phyloP scores from a whole-genome alignment of 345 rosid species.

The Noccaea bulbosa region DNA sequence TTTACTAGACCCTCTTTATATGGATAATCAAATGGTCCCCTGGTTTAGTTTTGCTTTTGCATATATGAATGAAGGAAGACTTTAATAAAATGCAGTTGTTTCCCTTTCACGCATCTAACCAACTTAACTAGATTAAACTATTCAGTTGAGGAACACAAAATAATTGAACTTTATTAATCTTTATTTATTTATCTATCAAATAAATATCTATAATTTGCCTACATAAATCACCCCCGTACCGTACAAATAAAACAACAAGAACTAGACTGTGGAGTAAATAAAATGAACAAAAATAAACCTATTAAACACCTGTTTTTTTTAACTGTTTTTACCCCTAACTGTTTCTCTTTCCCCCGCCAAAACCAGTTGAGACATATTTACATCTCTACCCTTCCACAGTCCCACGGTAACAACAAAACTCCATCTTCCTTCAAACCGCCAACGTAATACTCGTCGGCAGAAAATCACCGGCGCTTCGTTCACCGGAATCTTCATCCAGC shows the following conservation, averaged over 20 bases:
- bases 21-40: constrained; percentile 23
- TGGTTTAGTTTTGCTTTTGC: background rate
- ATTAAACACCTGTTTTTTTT: constrained; percentile 35
- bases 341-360: constrained; percentile 41
- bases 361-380: constrained; percentile 46
- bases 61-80: background rate
- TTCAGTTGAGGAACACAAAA: background rate
- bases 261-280: constrained; percentile 23
- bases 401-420: constrained; percentile 23
- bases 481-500: constrained; percentile 38
- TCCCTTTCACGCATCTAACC: constrained; percentile 10
- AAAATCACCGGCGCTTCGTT: constrained; percentile 26
- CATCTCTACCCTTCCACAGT: constrained; percentile 34
- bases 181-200: constrained; percentile 35
- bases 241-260: constrained; percentile 18
- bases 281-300: constrained; percentile 18
- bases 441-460: constrained; percentile 39
- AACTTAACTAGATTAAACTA: background rate
- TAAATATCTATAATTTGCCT: constrained; percentile 43
- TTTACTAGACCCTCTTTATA: constrained; percentile 7
- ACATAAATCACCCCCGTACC: constrained; percentile 36
- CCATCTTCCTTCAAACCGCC: constrained; percentile 29
- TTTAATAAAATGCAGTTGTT: background rate
- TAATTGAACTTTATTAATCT: constrained; percentile 31
- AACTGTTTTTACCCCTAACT: constrained; percentile 38